Evolutionary conservation across 805 yeast genomes (phyloP), one percentile per base, ranked within the genome.

Genomic region (Myxozyma neotropica): DNA sequence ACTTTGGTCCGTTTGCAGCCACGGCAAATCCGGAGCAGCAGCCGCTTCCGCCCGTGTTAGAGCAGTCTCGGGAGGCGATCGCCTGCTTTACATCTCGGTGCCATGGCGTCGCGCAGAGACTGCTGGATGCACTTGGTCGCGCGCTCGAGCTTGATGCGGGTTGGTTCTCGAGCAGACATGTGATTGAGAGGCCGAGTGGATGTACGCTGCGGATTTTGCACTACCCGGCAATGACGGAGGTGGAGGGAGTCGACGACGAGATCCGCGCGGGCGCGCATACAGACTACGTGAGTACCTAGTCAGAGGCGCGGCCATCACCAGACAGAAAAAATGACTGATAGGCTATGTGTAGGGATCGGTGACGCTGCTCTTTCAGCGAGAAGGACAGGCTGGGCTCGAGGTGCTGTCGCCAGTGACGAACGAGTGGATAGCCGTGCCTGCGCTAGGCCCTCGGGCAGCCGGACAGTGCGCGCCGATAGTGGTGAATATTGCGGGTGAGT

Each of bases 211-310:
- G 96, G 68, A 76, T 89, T 67, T 74, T 88, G 45, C 89, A 84
- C 67, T 88, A 88, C 68, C 95, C 94, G 0, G 65, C 65, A 3
- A 45, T 59, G 47, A 33, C 39, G 24, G 83, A 79, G 54, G 77
- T 77, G 56, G 65, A 71, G 43, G 59, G 67, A 5, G 77, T 73
- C 51, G 64, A 70, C 40, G 60, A 68, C 13, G 78, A 74, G 53
- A 44, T 66, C 27, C 77, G 89, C 54, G 94, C 94, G 3, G 96
- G 95, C 43, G 94, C 95, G 7, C 95, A 89, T 66, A 88, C 95
- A 0, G 95, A 89, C 69, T 88, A 88, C 68, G 65, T 55, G 33
- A 24, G 65, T 19, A 26, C 6, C 8, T 15, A 12, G 13, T 17
- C 6, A n/a, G n/a, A n/a, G n/a, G n/a, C n/a, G 38, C 48, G 33